Evolutionary conservation across 2,329 filamentous ascomycete genomes (phyloP), one percentile per base, ranked within the genome.

Genomic region (Leptographium flavum): DNA sequence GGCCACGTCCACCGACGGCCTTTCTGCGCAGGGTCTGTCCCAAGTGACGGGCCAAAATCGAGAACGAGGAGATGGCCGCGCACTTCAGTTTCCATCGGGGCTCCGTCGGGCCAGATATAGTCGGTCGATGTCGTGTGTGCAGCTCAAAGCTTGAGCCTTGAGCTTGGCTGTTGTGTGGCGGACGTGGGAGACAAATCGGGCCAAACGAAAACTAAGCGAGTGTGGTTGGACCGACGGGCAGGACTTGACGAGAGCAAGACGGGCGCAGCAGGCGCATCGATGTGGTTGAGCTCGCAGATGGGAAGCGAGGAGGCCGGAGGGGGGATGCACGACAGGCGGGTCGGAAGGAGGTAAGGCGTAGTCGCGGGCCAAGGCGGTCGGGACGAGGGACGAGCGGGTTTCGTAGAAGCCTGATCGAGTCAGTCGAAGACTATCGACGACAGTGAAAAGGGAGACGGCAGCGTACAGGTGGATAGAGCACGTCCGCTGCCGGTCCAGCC

Each of bases 81-180:
- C 25, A 19, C 31, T 21, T 33, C 43, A 28, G 44, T 31, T 45
- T 45, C 44, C 44, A 45, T 45, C 32, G 44, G 44, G 27, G n/a
- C 27, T 35, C 27, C 23, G 41, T 36, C 32, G 33, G 19, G 23
- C 38, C 27, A 31, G 39, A 22, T 28, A 19, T 27, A n/a, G n/a
- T n/a, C n/a, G n/a, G n/a, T 14, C 15, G 7, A n/a, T 22, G 35
- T 22, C 19, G 19, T 37, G 4, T 14, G 14, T 10, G 6, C 21
- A 23, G 19, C 23, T 37, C 21, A 21, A 37, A n/a, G n/a, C n/a
- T n/a, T n/a, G n/a, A n/a, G n/a, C n/a, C n/a, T n/a, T n/a, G 4
- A 6, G 35, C 35, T 15, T 21, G 21, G 19, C 30, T 15, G 38
- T 22, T 28, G 23, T 17, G 22, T 21, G 5, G 14, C 9, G 5